phyloP scores from a whole-genome alignment of 2,329 filamentous ascomycete species.

The Didymosphaeria variabile region DNA sequence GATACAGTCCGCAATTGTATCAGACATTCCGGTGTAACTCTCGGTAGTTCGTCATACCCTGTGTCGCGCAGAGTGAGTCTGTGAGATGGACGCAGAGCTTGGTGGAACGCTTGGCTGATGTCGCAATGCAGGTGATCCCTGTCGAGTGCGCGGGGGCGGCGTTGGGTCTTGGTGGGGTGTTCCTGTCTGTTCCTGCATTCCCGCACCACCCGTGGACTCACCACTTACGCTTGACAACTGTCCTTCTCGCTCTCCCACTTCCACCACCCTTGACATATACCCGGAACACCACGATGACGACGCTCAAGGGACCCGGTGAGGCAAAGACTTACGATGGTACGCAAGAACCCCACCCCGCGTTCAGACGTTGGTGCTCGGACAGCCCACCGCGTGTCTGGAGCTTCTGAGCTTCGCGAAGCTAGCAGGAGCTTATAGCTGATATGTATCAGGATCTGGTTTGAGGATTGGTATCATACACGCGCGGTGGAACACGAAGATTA shows the following conservation, averaged over 20 bases:
- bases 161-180: constrained; percentile 14
- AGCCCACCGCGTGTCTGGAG: neutral
- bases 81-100: constrained; percentile 3
- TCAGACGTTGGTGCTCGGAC: neutral
- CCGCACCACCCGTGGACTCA: constrained; percentile 11
- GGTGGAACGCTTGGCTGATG: constrained; percentile 23
- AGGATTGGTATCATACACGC: constrained; percentile 96
- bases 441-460: constrained; percentile 63
- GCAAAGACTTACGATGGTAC: constrained; percentile 66
- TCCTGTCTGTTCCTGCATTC: constrained; percentile 37
- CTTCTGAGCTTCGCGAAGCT: neutral
- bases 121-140: constrained; percentile 24
- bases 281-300: constrained; percentile 53
- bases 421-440: neutral
- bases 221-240: constrained; percentile 15
- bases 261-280: neutral
- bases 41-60: constrained; percentile 2
- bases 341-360: constrained; percentile 24
- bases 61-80: constrained; percentile 14
- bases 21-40: neutral
- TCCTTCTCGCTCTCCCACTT: constrained; percentile 1
- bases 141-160: constrained; percentile 14
- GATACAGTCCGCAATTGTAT: neutral
- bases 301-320: constrained; percentile 71
- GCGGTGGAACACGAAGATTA: constrained; percentile 91